Conservation (phyloP, 1,284 basidiomycete genomes). For the Gomphus sp. region DNA sequence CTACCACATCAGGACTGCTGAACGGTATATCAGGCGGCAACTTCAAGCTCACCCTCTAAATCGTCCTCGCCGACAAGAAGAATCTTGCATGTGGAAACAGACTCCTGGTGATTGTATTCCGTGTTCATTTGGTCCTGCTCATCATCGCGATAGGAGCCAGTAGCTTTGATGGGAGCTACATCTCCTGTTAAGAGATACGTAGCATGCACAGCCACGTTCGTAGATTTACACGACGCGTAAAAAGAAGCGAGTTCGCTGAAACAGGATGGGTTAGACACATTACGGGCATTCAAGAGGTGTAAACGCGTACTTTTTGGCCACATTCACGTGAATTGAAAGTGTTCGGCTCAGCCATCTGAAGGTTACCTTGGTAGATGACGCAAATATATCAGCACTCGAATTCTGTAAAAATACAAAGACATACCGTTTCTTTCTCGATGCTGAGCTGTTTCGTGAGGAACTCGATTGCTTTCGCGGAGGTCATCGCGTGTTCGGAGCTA, state of each 20-base stretch:
- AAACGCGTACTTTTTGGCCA: conserved; percentile 54
- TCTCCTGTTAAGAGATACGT: conserved; percentile 61
- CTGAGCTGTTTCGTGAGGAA: conserved; percentile 56
- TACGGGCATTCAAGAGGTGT: background rate
- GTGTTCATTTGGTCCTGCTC: conserved; percentile 35
- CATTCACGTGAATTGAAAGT: conserved; percentile 59
- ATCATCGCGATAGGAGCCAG: conserved; percentile 8
- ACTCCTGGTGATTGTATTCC: conserved; percentile 25
- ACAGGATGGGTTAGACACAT: background rate
- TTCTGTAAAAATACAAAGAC: conserved; percentile 17
- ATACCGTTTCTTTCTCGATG: conserved; percentile 53
- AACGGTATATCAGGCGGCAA: background rate
- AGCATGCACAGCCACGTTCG: conserved; percentile 39
- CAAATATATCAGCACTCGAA: background rate
- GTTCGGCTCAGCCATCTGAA: conserved; percentile 63
- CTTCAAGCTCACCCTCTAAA: conserved; percentile 42
- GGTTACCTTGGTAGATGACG: conserved; percentile 44
- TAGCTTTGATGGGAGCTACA: conserved; percentile 15
- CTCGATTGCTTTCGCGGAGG: conserved; percentile 35
- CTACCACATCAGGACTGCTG: background rate
- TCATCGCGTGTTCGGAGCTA: conserved; percentile 27
- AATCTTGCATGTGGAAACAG: conserved; percentile 35
- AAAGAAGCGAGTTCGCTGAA: conserved; percentile 53
- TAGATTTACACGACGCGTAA: conserved; percentile 32
- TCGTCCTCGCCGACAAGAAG: conserved; percentile 48